A percentile compares a stretch with the other conserved stretches of the same genome.
Evolutionary conservation across 1,284 basidiomycete genomes (phyloP).

Genomic region (Wolfiporia cocos): DNA sequence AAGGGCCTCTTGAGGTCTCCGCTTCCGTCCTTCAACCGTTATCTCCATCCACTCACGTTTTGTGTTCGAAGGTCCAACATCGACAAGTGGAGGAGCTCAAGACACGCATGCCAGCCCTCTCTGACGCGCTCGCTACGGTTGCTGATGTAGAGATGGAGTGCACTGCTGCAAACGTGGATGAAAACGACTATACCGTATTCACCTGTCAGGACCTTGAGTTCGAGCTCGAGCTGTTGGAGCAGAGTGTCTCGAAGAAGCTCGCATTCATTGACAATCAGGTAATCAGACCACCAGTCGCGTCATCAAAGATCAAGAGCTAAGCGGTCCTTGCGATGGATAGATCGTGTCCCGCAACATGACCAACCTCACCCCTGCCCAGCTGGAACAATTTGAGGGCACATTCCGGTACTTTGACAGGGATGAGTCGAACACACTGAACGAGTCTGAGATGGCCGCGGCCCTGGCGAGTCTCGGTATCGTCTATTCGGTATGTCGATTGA

Average conservation of each 20-base stretch:
- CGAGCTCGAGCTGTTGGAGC: conserved; percentile 81
- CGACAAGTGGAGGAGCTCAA: conserved; percentile 50
- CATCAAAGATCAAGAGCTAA: neutral
- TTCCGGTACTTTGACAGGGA: conserved; percentile 98
- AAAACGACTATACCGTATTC: conserved; percentile 94
- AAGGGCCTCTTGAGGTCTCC: conserved; percentile 74
- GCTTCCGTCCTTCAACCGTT: neutral
- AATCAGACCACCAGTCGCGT: conserved; percentile 7
- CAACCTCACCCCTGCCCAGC: conserved; percentile 90
- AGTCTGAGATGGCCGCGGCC: conserved; percentile 88
- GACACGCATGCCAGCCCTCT: conserved; percentile 55
- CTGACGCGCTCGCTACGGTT: conserved; percentile 50
- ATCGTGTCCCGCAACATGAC: conserved; percentile 91
- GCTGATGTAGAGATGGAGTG: conserved; percentile 72
- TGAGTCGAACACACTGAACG: conserved; percentile 80
- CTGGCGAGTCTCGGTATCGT: conserved; percentile 93
- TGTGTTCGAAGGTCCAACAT: conserved; percentile 43
- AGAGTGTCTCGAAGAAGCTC: conserved; percentile 84
- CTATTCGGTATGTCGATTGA: conserved; percentile 61
- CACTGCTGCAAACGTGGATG: conserved; percentile 88
- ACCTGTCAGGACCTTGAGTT: conserved; percentile 88
- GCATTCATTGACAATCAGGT: conserved; percentile 97
- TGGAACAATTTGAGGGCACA: conserved; percentile 96
- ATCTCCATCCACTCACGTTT: conserved; percentile 15
- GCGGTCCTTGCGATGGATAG: conserved; percentile 9